Evolutionary conservation across 2,329 filamentous ascomycete species (phyloP), one percentile per base, ranked within the genome.

Genomic region (Sporothrix phasma): DNA sequence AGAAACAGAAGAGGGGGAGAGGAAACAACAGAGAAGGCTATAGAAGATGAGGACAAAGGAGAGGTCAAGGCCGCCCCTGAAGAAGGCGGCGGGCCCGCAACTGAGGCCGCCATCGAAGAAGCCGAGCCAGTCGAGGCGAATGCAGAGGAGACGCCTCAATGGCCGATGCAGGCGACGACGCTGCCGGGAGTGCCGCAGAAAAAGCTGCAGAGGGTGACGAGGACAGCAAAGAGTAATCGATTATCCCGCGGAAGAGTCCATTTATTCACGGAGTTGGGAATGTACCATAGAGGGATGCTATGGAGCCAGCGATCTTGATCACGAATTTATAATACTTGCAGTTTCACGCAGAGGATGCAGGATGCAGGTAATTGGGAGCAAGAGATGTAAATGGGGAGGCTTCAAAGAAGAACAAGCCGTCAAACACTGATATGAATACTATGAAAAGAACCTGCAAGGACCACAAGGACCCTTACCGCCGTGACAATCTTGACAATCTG

Each of bases 61-160:
- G 39, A 62, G 22, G 8, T 39, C 15, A 37, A n/a, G 31, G 7
- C 22, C 19, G 51, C 15, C 2, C 31, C 49, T 10, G 17, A 51
- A 29, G 47, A 61, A 4, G 17, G 47, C 10, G 46, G 13, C 51
- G 34, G 39, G n/a, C 11, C 51, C 2, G 26, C 45, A 24, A 47
- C 24, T 6, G 45, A 15, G 5, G 45, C 37, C n/a, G 47, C 54
- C 1, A 43, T 29, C 7, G 59, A 17, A 1, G 51, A 53, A 19
- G 37, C 39, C 22, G 22, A 43, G 29, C 19, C 26, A 4, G 37
- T 7, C 4, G 51, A 45, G 43, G n/a, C 56, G 2, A 34, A 1
- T 3, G 56, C 34, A 24, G 51, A 47, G 8, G 46, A 54, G 64
- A 67, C 26, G 51, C 61, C 4, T 19, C 49, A 11, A 67, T 67